Evolutionary conservation across 805 yeast genomes (phyloP), one percentile per base, ranked within the genome.

Genomic region (Candida ficus): DNA sequence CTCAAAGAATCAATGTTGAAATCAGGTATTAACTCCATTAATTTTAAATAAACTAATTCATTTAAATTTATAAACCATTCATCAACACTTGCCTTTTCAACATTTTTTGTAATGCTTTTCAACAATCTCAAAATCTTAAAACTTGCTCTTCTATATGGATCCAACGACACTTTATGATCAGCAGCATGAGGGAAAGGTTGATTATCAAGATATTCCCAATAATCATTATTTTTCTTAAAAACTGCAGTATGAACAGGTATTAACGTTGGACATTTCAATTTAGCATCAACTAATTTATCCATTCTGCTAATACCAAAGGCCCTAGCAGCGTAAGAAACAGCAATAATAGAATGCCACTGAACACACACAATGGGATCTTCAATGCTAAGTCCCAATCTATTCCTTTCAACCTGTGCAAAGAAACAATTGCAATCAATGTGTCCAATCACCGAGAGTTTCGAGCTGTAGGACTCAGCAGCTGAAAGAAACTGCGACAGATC

Each of bases 1-100:
- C 51, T 47, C 17, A 52, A 32, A 3, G 28, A 32, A 3, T 51
- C 49, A 3, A 54, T 23, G 3, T 50, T 23, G 14, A 80, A 45
- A 7, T 63, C 54, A 0, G 95, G 91, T 37, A 75, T 73, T 3
- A 61, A 29, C 11, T 62, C 62, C 3, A 69, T 34, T 10, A 79
- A 59, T 37, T 57, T 63, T 2, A 57, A 43, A 50, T 75, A 71
- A 0, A 87, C 75, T 19, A 75, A 49, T 29, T 83, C 65, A 0
- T 97, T 96, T 30, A 93, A 60, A 62, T 93, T 97, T 49, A 93
- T 48, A 56, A 83, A 93, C 36, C 89, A 80, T 62, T 93, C 99
- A 62, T 93, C 99, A 16, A 90, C 93, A 62, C 97, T 88, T 0
- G 96, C 98, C 63, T 90, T 90, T 59, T 93, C 96, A 1, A 88